Conservation (phyloP, 352 stramenopile species). For the Phytophthora vignae region DNA sequence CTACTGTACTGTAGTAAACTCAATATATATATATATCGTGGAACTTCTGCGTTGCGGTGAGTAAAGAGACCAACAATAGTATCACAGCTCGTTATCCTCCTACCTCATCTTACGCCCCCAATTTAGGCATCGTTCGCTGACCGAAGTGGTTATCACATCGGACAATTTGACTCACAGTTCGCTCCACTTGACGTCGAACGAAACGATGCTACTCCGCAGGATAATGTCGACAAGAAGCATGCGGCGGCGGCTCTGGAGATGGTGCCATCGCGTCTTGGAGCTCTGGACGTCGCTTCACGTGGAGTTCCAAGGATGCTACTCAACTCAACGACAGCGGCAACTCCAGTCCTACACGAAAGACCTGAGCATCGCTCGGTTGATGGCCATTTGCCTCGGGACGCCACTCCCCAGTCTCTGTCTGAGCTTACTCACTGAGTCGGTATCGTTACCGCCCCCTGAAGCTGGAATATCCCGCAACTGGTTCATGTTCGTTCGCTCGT, state of each 20-base stretch:
- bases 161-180: too few relatives aligned
- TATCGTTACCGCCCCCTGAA: background rate
- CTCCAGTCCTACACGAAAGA: background rate
- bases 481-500: background rate
- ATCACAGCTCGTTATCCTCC: too few relatives aligned
- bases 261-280: background rate
- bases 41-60: too few relatives aligned
- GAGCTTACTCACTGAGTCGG: background rate
- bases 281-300: slow-evolving; percentile 18
- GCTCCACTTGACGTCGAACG: too few relatives aligned
- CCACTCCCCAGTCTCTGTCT: background rate
- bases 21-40: too few relatives aligned
- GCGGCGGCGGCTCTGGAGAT: background rate
- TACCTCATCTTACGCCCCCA: too few relatives aligned
- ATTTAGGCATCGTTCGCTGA: too few relatives aligned
- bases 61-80: too few relatives aligned
- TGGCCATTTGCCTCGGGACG: background rate
- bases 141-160: too few relatives aligned
- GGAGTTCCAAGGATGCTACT: slow-evolving; percentile 44
- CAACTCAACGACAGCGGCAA: slow-evolving; percentile 13
- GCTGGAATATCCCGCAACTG: background rate
- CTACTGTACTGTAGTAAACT: too few relatives aligned
- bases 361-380: background rate
- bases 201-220: too few relatives aligned
- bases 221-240: too few relatives aligned